Evolutionary conservation across 306 rosid species (phyloP), one percentile per base, ranked within the genome.

Genomic region (Medicago lupulina): DNA sequence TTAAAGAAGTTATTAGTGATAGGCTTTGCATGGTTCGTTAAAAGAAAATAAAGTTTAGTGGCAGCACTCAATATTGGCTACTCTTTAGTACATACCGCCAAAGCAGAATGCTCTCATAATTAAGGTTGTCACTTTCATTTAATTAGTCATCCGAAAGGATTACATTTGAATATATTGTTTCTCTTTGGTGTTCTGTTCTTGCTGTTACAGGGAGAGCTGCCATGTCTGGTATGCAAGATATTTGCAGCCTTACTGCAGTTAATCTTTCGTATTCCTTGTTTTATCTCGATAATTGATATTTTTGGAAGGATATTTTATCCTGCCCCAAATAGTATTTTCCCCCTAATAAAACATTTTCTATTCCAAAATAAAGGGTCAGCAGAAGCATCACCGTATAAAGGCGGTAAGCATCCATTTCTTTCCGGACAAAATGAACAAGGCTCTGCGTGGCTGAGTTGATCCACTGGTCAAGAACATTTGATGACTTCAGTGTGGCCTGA

Each of bases 391-490:
- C 98, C 82, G 98, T 94, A 74, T 94, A 94, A 74, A 94, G 96
- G 67, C 97, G 90, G 81, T 94, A 94, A 63, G 79, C 94, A 83
- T 87, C 82, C 98, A 94, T 94, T 85, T 94, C 98, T 79, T 91
- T 88, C 55, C 92, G 87, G 60, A 95, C 96, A 92, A 95, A 95
- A 81, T 85, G 82, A 73, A 95, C 88, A 54, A 95, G 97, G 72
- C 96, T 91, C 79, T 82, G 93, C 15, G 98, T 93, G 66, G 98
- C 97, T n/a, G 98, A 93, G 87, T 91, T 89, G 79, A 93, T 93
- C 98, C 98, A 93, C 74, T 93, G 91, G 76, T 93, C 98, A 76
- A 93, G 98, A 76, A 95, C 98, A 85, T 95, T 95, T n/a, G 91
- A 82, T 40, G 97, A 95, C 9, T 85, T 81, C 61, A 90, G 92